phyloP scores from a whole-genome alignment of 2,329 filamentous ascomycete genomes.

The Paecilomyces dactylethromorphus region DNA sequence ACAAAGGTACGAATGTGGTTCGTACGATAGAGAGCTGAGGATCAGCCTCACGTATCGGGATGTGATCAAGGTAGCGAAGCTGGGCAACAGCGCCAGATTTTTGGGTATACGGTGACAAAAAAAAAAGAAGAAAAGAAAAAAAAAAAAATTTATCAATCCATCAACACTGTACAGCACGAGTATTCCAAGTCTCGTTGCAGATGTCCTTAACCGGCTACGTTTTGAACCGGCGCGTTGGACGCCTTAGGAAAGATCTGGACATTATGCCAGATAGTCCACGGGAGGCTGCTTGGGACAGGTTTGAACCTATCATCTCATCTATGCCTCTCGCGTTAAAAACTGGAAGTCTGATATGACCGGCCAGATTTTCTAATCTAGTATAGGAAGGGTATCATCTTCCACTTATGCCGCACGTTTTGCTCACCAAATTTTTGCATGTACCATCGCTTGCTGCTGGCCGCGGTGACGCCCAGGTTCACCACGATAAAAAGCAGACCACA shows the following conservation, averaged over 20 bases:
- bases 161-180: not conserved
- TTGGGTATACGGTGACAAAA: constrained; percentile 22
- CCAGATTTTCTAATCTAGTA: constrained; percentile 18
- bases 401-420: constrained; percentile 55
- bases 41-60: constrained; percentile 68
- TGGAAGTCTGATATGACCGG: not conserved
- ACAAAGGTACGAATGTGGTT: constrained; percentile 30
- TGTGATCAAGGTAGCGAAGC: constrained; percentile 71
- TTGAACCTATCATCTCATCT: not conserved
- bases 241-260: not conserved
- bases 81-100: constrained; percentile 61
- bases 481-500: constrained; percentile 66
- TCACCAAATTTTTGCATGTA: constrained; percentile 68
- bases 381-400: constrained; percentile 65
- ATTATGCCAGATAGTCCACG: not conserved
- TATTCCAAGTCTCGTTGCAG: not conserved
- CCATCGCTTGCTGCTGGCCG: constrained; percentile 70
- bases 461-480: constrained; percentile 76
- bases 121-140: not conserved
- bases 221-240: not conserved
- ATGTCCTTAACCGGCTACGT: not conserved
- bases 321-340: not conserved
- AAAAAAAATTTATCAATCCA: not conserved
- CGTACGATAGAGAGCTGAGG: constrained; percentile 44
- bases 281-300: not conserved